Evolutionary conservation across 331 rosid species (phyloP), one percentile per base, ranked within the genome.

Genomic region (Arachis monticola): DNA sequence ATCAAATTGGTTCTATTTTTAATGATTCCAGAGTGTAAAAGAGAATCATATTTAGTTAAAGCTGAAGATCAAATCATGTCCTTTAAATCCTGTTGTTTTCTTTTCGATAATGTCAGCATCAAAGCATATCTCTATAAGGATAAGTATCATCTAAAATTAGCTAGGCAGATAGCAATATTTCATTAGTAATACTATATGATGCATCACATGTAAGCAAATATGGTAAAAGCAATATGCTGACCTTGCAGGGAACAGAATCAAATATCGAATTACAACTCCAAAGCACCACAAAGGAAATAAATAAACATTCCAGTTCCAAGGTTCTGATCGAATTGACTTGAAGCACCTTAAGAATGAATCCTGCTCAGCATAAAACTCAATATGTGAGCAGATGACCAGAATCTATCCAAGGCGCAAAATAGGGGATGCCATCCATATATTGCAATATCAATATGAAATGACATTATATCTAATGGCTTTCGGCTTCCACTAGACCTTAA

Each of bases 241-340:
- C 99, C 98, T 91, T 38, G 76, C 60, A 46, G 99, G 99, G 79
- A 92, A 92, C 64, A 94, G 69, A 79, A 94, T 47, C 79, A 92
- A 69, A 86, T 92, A 94, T 14, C 99, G 96, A 86, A 92, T 13
- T 48, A 88, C 83, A 22, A 92, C 93, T 53, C 99, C 99, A 22
- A 40, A 82, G 86, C 99, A 94, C 99, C 99, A 94, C 73, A 92
- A 69, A 41, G 97, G 99, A 82, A 94, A 90, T 90, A 92, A 83
- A 76, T 94, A 94, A 32, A 92, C 65, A 80, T 92, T 94, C 99
- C 99, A 94, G 82, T 92, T 92, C 97, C 99, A 94, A 6, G 96
- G 96, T 84, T 94, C 99, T 17, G 96, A 95, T 56, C 97, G 84
- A 86, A 87, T 94, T 38, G 99, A 94, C 85, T 94, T 94, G 91